phyloP scores from a whole-genome alignment of 352 stramenopile genomes.

The Pythium apleroticum region DNA sequence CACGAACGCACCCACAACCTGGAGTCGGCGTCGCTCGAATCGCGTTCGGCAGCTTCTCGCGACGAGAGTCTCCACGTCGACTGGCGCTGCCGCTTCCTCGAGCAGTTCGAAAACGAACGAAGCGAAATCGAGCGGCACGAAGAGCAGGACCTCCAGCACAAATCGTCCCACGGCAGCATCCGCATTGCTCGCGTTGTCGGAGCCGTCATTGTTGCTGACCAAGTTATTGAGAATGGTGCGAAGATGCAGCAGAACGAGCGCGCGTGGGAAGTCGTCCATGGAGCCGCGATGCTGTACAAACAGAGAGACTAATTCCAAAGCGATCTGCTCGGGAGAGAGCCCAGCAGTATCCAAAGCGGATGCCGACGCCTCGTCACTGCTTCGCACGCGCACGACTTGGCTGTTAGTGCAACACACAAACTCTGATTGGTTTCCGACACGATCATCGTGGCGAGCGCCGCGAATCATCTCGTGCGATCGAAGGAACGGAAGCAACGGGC shows the following conservation, averaged over 20 bases:
- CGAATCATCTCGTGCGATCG: slow-evolving; percentile 79
- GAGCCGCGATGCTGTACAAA: slow-evolving; percentile 49
- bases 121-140: slow-evolving; percentile 52
- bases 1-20: slow-evolving; percentile 17
- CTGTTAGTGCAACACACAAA: slow-evolving; percentile 70
- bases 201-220: background rate
- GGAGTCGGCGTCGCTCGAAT: slow-evolving; percentile 13
- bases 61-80: slow-evolving; percentile 10
- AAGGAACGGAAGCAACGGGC: slow-evolving; percentile 64
- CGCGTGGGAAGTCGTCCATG: slow-evolving; percentile 52
- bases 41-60: background rate
- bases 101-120: slow-evolving; percentile 48
- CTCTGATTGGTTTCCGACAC: slow-evolving; percentile 37
- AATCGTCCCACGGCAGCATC: slow-evolving; percentile 21
- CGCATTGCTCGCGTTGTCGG: background rate
- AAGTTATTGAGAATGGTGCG: slow-evolving; percentile 34
- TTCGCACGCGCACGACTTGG: slow-evolving; percentile 53
- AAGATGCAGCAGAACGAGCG: slow-evolving; percentile 69
- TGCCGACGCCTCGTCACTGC: slow-evolving; percentile 18
- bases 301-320: slow-evolving; percentile 62
- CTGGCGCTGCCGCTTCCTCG: slow-evolving; percentile 8
- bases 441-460: slow-evolving; percentile 46
- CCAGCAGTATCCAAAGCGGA: slow-evolving; percentile 20
- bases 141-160: slow-evolving; percentile 54
- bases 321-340: slow-evolving; percentile 35